These are phyloP conservation scores for Lasiosphaeria miniovina DNA, from an alignment of 495 filamentous ascomycete genomes.

Conservation along the genomic window DNA sequence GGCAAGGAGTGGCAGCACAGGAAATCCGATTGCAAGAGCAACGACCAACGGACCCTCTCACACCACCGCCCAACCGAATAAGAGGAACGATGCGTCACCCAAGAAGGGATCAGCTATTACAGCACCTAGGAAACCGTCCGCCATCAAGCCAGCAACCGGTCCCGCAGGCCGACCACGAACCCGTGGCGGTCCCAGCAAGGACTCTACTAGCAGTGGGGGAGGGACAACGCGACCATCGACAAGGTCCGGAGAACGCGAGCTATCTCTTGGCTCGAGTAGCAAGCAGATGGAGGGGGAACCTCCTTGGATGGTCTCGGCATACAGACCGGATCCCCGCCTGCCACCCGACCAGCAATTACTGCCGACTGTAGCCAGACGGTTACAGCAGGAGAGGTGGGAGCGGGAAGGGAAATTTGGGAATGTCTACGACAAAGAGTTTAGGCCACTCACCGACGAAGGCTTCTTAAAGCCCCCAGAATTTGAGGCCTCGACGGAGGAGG, in stretches of 20 bases:
- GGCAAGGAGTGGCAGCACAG: constrained; percentile 69
- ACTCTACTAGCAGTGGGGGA: constrained; percentile 48
- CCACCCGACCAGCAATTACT: constrained; percentile 94
- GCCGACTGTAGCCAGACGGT: constrained; percentile 84
- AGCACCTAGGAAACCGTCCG: constrained; percentile 39
- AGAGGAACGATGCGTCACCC: constrained; percentile 46
- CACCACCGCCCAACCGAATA: constrained; percentile 36
- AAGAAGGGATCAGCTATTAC: constrained; percentile 36
- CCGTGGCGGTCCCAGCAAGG: constrained; percentile 51
- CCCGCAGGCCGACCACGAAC: constrained; percentile 60
- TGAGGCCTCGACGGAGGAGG: constrained; percentile 24
- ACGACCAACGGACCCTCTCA: constrained; percentile 34
- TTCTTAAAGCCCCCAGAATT: constrained; percentile 47
- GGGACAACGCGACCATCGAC: constrained; percentile 50
- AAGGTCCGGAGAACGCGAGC: constrained; percentile 48
- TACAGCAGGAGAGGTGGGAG: constrained; percentile 95
- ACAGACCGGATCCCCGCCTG: constrained; percentile 90
- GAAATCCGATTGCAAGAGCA: constrained; percentile 54
- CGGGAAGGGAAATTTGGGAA: constrained; percentile 79
- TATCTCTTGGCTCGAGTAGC: constrained; percentile 38
- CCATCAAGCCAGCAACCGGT: constrained; percentile 38
- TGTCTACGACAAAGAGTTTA: constrained; percentile 79
- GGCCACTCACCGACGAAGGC: constrained; percentile 62
- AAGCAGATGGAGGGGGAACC: constrained; percentile 90
- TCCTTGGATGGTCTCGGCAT: constrained; percentile 92